Conservation (phyloP, 2,329 filamentous ascomycete species). For the Fusarium clavum region DNA sequence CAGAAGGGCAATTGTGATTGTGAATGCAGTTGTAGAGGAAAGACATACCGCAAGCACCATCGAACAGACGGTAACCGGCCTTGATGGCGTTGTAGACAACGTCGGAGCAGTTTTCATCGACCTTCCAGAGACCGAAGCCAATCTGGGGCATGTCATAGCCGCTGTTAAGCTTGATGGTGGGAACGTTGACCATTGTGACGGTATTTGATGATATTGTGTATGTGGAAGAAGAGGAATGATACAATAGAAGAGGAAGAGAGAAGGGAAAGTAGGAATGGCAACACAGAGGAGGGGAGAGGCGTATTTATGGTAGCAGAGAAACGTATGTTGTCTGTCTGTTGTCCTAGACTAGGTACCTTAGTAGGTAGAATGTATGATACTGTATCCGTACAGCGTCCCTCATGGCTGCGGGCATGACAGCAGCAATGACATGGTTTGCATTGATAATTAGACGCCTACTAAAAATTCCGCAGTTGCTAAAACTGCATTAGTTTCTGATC, state of each 20-base stretch:
- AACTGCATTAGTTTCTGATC: not conserved
- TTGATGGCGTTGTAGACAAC: conserved; percentile 81
- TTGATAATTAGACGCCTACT: conserved; percentile 42
- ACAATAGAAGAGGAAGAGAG: conserved; percentile 5
- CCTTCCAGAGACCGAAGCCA: conserved; percentile 87
- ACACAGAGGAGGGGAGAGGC: conserved; percentile 22
- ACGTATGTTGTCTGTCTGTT: conserved; percentile 18
- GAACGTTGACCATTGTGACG: conserved; percentile 50
- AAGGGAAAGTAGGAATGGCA: conserved; percentile 15
- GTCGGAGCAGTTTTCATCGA: conserved; percentile 79
- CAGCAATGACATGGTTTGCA: conserved; percentile 8
- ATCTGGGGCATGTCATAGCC: conserved; percentile 79
- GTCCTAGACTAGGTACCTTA: not conserved
- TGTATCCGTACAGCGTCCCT: conserved; percentile 18
- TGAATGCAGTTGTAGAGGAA: conserved; percentile 3
- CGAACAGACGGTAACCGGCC: conserved; percentile 69
- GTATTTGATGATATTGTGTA: conserved; percentile 22
- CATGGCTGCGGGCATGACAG: conserved; percentile 36
- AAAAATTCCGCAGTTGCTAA: conserved; percentile 8
- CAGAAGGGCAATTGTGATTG: conserved; percentile 7
- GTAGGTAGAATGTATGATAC: conserved; percentile 15
- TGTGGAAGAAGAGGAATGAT: conserved; percentile 2
- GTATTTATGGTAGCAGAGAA: conserved; percentile 38
- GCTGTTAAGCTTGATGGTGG: conserved; percentile 71
- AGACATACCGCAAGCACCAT: conserved; percentile 69